Conservation (phyloP, 176 grass and related monocot species). For the Triticum dicoccoides region DNA sequence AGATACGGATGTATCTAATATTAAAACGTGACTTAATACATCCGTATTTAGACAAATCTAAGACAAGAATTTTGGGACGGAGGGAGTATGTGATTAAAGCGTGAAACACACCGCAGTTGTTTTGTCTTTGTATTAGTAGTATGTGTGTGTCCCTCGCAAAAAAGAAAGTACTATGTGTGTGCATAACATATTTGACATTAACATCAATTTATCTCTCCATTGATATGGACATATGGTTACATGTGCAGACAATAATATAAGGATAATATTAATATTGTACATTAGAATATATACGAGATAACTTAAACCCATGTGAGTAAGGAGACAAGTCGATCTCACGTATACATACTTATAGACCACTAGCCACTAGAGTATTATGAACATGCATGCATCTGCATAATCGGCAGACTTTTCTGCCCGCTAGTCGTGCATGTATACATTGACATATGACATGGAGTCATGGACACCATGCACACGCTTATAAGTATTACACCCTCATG, state of each 20-base stretch:
- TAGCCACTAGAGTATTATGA: background rate
- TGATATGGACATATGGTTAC: background rate
- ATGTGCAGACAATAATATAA: background rate
- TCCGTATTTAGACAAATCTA: too few species aligned
- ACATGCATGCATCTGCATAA: constrained; percentile 10
- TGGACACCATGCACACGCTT: background rate
- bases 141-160: too few species aligned
- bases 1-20: too few species aligned
- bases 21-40: too few species aligned
- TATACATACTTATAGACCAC: background rate
- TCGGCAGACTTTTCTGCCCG: too few species aligned
- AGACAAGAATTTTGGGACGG: too few species aligned
- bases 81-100: too few species aligned
- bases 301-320: background rate
- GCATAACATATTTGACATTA: too few species aligned
- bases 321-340: too few species aligned
- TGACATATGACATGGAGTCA: background rate
- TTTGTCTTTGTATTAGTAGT: too few species aligned
- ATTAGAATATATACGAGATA: background rate
- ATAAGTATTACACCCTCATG: background rate
- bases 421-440: background rate
- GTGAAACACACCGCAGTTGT: too few species aligned
- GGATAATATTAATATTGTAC: background rate
- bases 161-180: too few species aligned
- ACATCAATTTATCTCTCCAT: background rate